These are phyloP conservation scores for Solanum hybrid DNA, from an alignment of 305 asterid species.

Conservation along the genomic window DNA sequence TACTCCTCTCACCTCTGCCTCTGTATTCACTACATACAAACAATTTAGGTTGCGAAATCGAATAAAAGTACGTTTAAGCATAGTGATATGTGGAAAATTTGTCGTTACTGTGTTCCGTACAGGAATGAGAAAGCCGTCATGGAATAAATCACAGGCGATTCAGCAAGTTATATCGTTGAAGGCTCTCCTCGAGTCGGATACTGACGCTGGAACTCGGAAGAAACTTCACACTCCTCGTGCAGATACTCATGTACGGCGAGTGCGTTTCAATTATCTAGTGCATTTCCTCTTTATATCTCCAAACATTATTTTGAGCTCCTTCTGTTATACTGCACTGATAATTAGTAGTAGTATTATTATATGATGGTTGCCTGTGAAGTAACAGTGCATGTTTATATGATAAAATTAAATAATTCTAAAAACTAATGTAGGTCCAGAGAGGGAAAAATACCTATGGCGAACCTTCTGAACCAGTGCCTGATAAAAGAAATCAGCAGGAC, in stretches of 20 bases:
- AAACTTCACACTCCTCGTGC: slow-evolving; percentile 20
- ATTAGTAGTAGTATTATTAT: not conserved
- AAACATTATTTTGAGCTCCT: not conserved
- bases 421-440: slow-evolving; percentile 47
- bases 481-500: slow-evolving; percentile 31
- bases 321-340: not conserved
- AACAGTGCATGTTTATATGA: not conserved
- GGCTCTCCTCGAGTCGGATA: slow-evolving; percentile 31
- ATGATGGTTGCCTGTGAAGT: not conserved
- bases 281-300: slow-evolving; percentile 1
- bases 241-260: slow-evolving; percentile 25
- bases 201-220: slow-evolving; percentile 20
- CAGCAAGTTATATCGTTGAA: slow-evolving; percentile 45
- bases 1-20: slow-evolving; percentile 2
- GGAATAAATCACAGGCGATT: slow-evolving; percentile 60
- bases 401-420: not conserved
- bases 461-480: slow-evolving; percentile 33
- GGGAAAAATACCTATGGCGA: slow-evolving; percentile 34
- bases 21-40: not conserved
- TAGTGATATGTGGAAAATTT: not conserved
- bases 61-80: not conserved
- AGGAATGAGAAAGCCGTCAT: slow-evolving; percentile 56
- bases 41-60: not conserved
- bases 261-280: slow-evolving; percentile 28
- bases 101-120: slow-evolving; percentile 8